Conservation (phyloP, 2,329 filamentous ascomycete species). For the Botryosphaeria agaves region DNA sequence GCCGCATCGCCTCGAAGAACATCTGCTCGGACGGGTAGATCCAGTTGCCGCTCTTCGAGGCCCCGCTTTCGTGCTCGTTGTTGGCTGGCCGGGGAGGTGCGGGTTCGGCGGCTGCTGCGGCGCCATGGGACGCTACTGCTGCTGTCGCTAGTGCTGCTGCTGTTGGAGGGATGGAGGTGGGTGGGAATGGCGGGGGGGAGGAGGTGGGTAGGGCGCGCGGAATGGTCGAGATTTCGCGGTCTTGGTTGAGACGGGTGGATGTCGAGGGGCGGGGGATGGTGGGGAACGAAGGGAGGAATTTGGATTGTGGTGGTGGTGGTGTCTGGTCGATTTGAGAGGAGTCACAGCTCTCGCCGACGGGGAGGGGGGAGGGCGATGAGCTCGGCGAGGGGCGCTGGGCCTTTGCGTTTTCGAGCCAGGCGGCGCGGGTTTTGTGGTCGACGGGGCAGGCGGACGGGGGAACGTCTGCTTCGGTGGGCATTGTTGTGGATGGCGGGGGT, state of each 20-base stretch:
- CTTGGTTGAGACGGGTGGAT: constrained; percentile 26
- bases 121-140: too few relatives aligned
- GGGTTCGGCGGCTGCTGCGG: constrained; percentile 21
- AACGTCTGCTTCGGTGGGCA: neutral
- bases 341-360: constrained; percentile 16
- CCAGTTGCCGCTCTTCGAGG: constrained; percentile 68
- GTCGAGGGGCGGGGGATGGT: constrained; percentile 15
- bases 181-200: too few relatives aligned
- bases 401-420: constrained; percentile 62
- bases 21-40: constrained; percentile 93
- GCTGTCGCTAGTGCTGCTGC: too few relatives aligned
- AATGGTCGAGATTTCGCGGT: constrained; percentile 64
- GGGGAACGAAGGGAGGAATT: constrained; percentile 9
- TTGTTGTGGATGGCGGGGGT: neutral
- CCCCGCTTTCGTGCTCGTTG: constrained; percentile 59
- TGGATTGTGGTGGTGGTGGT: constrained; percentile 8
- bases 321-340: constrained; percentile 18
- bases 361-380: constrained; percentile 6
- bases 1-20: constrained; percentile 94
- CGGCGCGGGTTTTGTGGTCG: constrained; percentile 73
- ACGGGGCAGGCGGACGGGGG: constrained; percentile 52
- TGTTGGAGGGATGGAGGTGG: constrained; percentile 8
- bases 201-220: constrained; percentile 26
- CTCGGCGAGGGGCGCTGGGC: constrained; percentile 14
- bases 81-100: constrained; percentile 39